Conservation (phyloP, 257 asterid species). For the Rubia yunnanensis region DNA sequence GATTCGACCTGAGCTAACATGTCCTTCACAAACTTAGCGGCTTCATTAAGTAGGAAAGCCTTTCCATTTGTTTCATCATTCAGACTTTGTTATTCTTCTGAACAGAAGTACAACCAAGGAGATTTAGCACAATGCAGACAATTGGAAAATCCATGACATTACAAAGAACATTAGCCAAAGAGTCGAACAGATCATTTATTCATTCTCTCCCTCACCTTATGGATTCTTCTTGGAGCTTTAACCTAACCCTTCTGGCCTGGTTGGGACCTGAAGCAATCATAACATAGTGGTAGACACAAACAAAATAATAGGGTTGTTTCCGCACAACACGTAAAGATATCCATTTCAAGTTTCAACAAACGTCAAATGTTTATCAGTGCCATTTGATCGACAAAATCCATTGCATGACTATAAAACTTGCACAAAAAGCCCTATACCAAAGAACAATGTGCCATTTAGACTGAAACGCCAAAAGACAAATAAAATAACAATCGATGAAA, state of each 20-base stretch:
- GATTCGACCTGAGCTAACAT: conserved; percentile 29
- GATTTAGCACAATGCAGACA: not conserved
- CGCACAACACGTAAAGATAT: too few relatives aligned
- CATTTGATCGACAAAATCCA: not conserved
- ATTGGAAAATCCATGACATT: conserved; percentile 9
- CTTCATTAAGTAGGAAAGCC: conserved; percentile 42
- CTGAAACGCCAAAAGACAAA: not conserved
- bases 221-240: conserved; percentile 44
- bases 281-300: conserved; percentile 1
- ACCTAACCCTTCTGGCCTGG: conserved; percentile 32
- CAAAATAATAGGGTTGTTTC: too few relatives aligned
- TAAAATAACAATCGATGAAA: not conserved
- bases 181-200: conserved; percentile 55
- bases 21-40: conserved; percentile 43
- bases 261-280: conserved; percentile 24
- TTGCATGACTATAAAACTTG: not conserved
- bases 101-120: not conserved
- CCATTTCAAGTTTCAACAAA: not conserved
- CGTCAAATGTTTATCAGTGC: not conserved
- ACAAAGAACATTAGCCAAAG: conserved; percentile 57
- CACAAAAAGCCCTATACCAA: not conserved
- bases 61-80: conserved; percentile 37
- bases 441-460: not conserved
- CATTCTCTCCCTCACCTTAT: conserved; percentile 69
- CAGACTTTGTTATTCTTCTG: not conserved